These are phyloP conservation scores for Drechslera avenae DNA, from an alignment of 2,329 filamentous ascomycete species.

Conservation along the genomic window DNA sequence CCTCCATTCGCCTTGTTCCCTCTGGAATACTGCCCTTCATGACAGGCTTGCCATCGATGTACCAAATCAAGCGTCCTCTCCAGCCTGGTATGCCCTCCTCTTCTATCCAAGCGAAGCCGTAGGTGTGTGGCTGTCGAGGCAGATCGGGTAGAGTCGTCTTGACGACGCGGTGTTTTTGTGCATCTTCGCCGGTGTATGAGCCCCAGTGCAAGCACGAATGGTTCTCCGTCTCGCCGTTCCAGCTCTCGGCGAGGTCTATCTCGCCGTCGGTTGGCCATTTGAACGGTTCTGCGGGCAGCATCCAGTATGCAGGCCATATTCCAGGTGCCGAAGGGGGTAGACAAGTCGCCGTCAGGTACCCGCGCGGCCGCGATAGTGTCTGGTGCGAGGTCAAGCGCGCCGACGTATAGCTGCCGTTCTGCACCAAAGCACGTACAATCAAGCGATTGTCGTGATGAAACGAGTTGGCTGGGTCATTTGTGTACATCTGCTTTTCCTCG, in stretches of 20 bases:
- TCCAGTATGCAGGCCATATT: conserved; percentile 68
- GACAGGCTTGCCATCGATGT: conserved; percentile 61
- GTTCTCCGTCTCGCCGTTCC: conserved; percentile 63
- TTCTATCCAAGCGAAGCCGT: conserved; percentile 64
- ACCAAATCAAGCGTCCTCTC: conserved; percentile 61
- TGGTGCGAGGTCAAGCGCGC: conserved; percentile 61
- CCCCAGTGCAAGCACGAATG: conserved; percentile 66
- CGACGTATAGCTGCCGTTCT: conserved; percentile 56
- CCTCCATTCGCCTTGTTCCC: conserved; percentile 60
- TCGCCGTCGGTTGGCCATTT: conserved; percentile 65
- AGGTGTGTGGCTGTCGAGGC: conserved; percentile 54
- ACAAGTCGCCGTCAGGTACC: conserved; percentile 59
- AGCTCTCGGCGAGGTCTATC: conserved; percentile 66
- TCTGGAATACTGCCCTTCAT: conserved; percentile 62
- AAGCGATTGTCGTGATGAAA: conserved; percentile 61
- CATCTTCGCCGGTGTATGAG: conserved; percentile 59
- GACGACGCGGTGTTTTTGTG: conserved; percentile 62
- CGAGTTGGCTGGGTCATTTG: conserved; percentile 55
- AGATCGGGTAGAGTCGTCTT: conserved; percentile 59
- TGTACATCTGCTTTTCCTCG: conserved; percentile 65
- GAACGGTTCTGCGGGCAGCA: conserved; percentile 63
- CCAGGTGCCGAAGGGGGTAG: conserved; percentile 60
- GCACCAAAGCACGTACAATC: conserved; percentile 58
- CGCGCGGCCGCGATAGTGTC: conserved; percentile 57
- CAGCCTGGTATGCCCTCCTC: conserved; percentile 50